Base-by-base conservation (phyloP, 2,329 filamentous ascomycete genomes). In the Pseudogymnoascus sp. region DNA sequence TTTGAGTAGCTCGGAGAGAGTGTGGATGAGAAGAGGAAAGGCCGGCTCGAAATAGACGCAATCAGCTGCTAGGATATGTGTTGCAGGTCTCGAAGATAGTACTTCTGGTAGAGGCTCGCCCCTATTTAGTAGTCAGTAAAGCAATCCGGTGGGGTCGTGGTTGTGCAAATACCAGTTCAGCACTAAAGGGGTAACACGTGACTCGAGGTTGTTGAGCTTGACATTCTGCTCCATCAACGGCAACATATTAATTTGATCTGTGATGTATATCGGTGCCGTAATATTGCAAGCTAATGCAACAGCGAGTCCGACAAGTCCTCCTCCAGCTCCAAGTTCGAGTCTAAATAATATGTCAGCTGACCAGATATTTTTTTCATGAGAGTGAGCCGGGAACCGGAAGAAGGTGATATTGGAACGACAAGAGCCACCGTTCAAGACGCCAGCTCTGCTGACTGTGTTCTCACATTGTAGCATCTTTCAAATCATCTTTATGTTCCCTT, bases 1-100 rank as follows among this genome's bases (percentile, higher is more conserved):
- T 14, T 84, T 82, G 67, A 96, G 80, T 59, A 97, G 80, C 67
- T 90, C 86, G 65, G 83, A 79, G 68, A 97, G 78, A 5, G 93
- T 97, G 67, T 86, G 78, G 72, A 95, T 83, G 57, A 99, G 82
- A 36, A 97, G 80, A 31, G 93, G 93, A 72, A 97, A 97, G 1
- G 95, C 91, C 2, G 93, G 92, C 76, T 97, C 95, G 75, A 96
- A 96, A 79, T 97, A 99, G 60, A 96, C 92, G 76, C 93, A 97
- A 75, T 97, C 95, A 42, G 93, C 93, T 3, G 95, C 95, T n/a
- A 97, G 82, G 63, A 99, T 86, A 63, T 96, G 80, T 70, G 93
- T 86, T 16, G 92, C 91, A 66, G 83, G 83, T 69, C 80, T 79
- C 63, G 80, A 76, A 62, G 80, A 69, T 47, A 88, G 77, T 47